phyloP scores from a whole-genome alignment of 371 early-diverging fungal genomes.

The Capniomyces stellatus region DNA sequence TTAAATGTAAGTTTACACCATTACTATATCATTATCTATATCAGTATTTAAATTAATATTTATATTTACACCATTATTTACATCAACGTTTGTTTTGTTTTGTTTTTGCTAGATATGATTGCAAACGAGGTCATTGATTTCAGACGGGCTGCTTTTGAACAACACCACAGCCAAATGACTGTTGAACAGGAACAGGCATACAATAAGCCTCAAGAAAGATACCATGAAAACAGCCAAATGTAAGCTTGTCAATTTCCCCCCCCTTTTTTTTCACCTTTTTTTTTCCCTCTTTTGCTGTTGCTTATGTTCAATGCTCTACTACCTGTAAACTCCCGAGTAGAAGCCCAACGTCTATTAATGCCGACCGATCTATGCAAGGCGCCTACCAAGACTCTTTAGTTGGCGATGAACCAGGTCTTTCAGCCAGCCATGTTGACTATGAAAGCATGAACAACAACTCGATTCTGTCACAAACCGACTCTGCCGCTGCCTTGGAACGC shows the following conservation, averaged over 20 bases:
- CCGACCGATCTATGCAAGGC: background rate
- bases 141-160: constrained; percentile 12
- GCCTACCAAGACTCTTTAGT: background rate
- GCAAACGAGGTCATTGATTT: constrained; percentile 64
- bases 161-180: constrained; percentile 5
- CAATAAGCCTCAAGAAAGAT: background rate
- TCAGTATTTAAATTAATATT: background rate
- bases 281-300: too few species aligned
- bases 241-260: background rate
- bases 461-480: background rate
- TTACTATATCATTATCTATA: background rate
- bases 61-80: background rate
- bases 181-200: constrained; percentile 8
- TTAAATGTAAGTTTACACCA: constrained; percentile 42
- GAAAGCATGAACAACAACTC: too few species aligned
- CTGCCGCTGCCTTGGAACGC: background rate
- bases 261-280: background rate
- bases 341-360: background rate
- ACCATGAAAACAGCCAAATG: background rate
- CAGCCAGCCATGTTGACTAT: background rate
- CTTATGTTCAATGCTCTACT: too few species aligned
- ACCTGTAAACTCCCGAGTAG: too few species aligned
- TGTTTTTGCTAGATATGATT: constrained; percentile 41
- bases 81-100: background rate
- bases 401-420: constrained; percentile 1